Evolutionary conservation across 2,329 filamentous ascomycete genomes (phyloP).

Genomic region (Fusarium compactum): DNA sequence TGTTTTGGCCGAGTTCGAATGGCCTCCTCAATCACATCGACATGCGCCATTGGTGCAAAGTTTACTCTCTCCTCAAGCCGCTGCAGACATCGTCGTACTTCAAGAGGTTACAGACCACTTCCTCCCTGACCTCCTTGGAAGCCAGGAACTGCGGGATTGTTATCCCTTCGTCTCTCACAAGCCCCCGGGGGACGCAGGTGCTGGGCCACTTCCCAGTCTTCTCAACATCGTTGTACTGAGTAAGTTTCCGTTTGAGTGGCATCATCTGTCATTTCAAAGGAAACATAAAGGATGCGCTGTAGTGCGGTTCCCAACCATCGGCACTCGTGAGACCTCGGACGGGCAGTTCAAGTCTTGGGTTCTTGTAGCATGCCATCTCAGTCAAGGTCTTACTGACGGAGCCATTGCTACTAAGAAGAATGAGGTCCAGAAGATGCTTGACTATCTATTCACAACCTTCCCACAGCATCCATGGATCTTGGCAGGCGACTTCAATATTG

Average conservation of each 20-base stretch:
- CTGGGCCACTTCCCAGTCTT: conserved; percentile 68
- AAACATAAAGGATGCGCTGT: conserved; percentile 70
- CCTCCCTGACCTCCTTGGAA: conserved; percentile 64
- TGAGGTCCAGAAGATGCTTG: conserved; percentile 65
- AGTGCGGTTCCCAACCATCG: conserved; percentile 54
- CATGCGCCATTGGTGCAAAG: conserved; percentile 59
- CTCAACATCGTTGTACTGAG: conserved; percentile 73
- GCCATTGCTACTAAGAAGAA: conserved; percentile 67
- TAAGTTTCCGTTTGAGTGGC: conserved; percentile 67
- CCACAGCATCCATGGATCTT: conserved; percentile 64
- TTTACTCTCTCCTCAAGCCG: conserved; percentile 57
- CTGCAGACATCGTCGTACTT: conserved; percentile 64
- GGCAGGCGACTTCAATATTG: conserved; percentile 74
- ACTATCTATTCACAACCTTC: conserved; percentile 59
- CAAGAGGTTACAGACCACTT: conserved; percentile 76
- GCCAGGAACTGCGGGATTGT: conserved; percentile 57
- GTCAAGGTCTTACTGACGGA: conserved; percentile 69
- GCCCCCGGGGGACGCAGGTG: conserved; percentile 63
- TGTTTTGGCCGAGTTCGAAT: conserved; percentile 63
- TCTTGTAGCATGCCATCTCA: conserved; percentile 71
- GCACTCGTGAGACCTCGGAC: conserved; percentile 5
- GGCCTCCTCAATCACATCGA: conserved; percentile 57
- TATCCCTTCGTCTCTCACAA: conserved; percentile 71
- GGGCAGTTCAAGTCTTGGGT: conserved; percentile 55
- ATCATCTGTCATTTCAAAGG: conserved; percentile 63